Base-by-base conservation (phyloP, 164 flowering plant species). In the Magnolia changhungtana region DNA sequence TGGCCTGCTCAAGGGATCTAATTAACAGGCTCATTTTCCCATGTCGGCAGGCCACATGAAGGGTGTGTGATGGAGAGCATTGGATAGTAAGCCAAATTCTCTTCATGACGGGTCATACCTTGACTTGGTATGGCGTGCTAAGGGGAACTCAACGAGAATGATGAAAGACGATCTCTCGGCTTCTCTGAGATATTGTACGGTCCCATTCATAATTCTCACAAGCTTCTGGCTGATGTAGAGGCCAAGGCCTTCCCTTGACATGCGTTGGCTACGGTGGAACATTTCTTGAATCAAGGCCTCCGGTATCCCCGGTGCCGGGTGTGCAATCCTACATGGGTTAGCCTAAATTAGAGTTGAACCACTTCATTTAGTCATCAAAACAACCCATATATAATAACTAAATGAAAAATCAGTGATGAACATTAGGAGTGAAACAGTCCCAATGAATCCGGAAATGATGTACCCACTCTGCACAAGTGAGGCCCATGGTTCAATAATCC, bases 221-320 rank as follows among this genome's bases (percentile, higher is more conserved):
- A 93, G 93, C 85, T 86, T 91, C 70, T 91, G 95, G 83, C 92
- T 85, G 61, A 93, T 86, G 85, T 89, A 86, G 7, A 93, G 81
- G 71, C 92, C 88, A 6, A 93, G 89, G 59, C 96, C 98, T 87
- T 91, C 95, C 83, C 87, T 88, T 63, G 98, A 91, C 50, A 80
- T 80, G 49, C 84, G 82, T 51, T 79, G 81, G 75, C 83, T 76
- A 67, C 84, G 85, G 76, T 86, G 87, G 78, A 93, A 93, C 96
- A 93, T 93, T 81, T 93, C 91, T 76, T 85, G 88, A 67, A 93
- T 83, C 77, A 93, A 78, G 76, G 84, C 85, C 75, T 87, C 93
- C 1, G 95, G 96, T 74, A 91, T 83, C 63, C 98, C 98, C 1
- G 98, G 98, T n/a, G 96, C 86, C 59, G 98, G 91, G 74, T 91